Conservation (phyloP, 176 grass and related monocot genomes). For the Miscanthus lutarioriparius region DNA sequence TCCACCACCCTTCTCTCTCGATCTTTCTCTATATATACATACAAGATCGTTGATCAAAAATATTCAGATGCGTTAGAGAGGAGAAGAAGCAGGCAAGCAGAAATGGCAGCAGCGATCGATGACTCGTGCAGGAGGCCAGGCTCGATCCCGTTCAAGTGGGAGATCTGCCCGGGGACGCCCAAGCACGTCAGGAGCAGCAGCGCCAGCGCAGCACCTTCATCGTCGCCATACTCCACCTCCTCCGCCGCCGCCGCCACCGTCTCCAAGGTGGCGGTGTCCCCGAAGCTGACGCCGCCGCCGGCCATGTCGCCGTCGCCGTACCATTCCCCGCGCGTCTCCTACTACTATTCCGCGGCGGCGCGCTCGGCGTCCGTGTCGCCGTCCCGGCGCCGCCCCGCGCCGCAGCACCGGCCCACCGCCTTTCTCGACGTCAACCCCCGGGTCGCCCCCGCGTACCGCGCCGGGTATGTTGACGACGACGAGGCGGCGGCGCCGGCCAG, state of each 20-base stretch:
- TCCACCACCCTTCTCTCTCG: too few species aligned
- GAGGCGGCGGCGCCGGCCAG: not conserved
- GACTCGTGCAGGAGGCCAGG: slow-evolving; percentile 76
- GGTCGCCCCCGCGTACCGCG: not conserved
- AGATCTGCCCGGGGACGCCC: slow-evolving; percentile 70
- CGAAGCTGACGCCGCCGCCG: slow-evolving; percentile 67
- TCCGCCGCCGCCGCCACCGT: accelerated
- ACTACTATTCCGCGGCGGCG: slow-evolving; percentile 12
- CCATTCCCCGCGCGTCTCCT: slow-evolving; percentile 25
- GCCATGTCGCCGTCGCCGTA: slow-evolving; percentile 46
- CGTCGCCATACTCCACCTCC: not conserved
- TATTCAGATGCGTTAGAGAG: not conserved
- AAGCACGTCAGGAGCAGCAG: slow-evolving; percentile 52
- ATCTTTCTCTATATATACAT: not conserved
- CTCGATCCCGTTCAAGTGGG: slow-evolving; percentile 84
- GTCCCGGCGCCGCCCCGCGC: slow-evolving; percentile 7
- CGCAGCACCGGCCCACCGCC: slow-evolving; percentile 15
- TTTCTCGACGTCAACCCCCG: slow-evolving; percentile 45
- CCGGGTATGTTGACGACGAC: not conserved
- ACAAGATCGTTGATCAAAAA: not conserved
- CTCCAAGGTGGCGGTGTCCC: not conserved
- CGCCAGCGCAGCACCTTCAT: slow-evolving; percentile 4
- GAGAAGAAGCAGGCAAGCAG: too few species aligned
- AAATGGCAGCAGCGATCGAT: slow-evolving; percentile 33
- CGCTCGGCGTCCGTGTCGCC: slow-evolving; percentile 48